Base-by-base conservation (phyloP, 2,329 filamentous ascomycete species). In the Penicillium sp. region DNA sequence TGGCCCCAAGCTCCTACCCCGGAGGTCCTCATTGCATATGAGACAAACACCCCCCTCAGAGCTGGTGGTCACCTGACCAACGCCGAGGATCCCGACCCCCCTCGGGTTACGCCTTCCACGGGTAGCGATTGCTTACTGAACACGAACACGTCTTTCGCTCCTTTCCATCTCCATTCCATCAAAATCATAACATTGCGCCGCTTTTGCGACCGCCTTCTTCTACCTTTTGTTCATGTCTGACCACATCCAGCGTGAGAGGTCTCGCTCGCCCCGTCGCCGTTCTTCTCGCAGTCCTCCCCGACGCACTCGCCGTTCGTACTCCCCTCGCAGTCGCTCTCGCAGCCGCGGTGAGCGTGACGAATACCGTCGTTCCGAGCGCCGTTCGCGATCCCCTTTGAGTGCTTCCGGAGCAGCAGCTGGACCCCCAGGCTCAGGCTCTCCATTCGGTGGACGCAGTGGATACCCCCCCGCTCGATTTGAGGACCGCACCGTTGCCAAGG, bases 331-430 rank as follows among this genome's bases (percentile, higher is more conserved):
- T 74, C 84, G 86, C 69, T 90, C 86, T 69, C 80, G 81, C 64
- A 89, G 85, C 70, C 78, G 85, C 42, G 47, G 47, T 49, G 48
- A 51, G n/a, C 48, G 48, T 71, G 84, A 86, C 76, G 84, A 88
- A 61, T 86, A 86, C 68, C 84, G 86, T 67, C 82, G 84, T 71
- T 78, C 76, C 65, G 83, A 82, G 69, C 80, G 85, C 78, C 78
- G 86, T 71, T 89, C 84, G 70, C 86, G 87, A 69, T 93, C 86
- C 72, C 89, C 88, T 74, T 90, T 94, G 84, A 86, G 84, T 76
- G 83, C 76, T 69, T 71, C 72, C 68, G 77, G 82, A 67, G 75
- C 81, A 67, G 75, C 81, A 68, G 85, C 84, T 78, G 86, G 84
- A 76, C 79, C 81, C 67, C 28, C 35, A 31, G 40, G 40, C 12